phyloP scores from a whole-genome alignment of 2,329 filamentous ascomycete genomes.

The Calonectria pseudoturangicola region DNA sequence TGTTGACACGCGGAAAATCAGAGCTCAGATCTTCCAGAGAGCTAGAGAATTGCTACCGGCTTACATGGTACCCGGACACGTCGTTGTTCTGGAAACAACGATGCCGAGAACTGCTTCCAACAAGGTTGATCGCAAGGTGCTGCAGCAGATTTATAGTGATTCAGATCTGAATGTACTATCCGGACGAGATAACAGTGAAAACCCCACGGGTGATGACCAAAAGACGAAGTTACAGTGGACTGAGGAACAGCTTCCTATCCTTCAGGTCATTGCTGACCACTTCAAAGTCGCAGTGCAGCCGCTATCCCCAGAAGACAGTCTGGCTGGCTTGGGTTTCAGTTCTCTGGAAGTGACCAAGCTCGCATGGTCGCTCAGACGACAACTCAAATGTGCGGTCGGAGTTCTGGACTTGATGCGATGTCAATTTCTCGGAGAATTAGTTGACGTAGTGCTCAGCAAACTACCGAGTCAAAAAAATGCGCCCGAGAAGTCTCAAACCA shows the following conservation, averaged over 20 bases:
- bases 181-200: not conserved
- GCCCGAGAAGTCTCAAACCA: no score
- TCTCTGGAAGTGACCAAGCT: conserved; percentile 7
- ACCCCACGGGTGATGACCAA: not conserved
- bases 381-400: not conserved
- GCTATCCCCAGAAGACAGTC: not conserved
- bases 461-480: not conserved
- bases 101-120: conserved; percentile 11
- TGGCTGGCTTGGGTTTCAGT: conserved; percentile 9
- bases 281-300: not conserved
- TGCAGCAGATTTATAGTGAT: conserved; percentile 1
- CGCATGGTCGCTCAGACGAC: not conserved
- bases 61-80: conserved; percentile 1
- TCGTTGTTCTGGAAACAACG: not conserved
- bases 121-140: conserved; percentile 1
- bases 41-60: not conserved
- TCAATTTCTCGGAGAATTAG: not conserved
- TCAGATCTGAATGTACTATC: not conserved
- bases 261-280: not conserved
- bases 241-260: not conserved
- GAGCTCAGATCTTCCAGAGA: conserved; percentile 3
- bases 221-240: not conserved
- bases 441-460: conserved; percentile 2
- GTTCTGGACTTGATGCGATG: conserved; percentile 14
- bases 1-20: conserved; percentile 1